A percentile compares a stretch with the other conserved stretches of the same genome.
Conservation (phyloP, 2,329 filamentous ascomycete species). For the Scedosporium minutisporum region DNA sequence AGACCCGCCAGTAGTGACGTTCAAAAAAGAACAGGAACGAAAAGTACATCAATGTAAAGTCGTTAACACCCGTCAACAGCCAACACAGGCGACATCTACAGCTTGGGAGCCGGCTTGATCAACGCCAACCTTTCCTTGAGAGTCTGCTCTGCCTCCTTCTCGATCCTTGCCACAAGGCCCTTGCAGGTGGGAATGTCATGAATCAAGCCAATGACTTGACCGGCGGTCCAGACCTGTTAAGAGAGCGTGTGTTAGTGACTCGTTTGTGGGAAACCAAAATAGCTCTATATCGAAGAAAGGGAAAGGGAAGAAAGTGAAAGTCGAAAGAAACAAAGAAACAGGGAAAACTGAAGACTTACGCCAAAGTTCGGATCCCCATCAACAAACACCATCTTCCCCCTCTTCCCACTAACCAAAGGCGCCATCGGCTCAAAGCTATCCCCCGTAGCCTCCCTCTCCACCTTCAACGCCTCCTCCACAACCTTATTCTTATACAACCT, state of each 20-base stretch:
- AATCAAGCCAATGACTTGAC: slow-evolving; percentile 86
- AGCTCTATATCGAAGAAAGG: no score
- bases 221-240: slow-evolving; percentile 82
- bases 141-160: slow-evolving; percentile 63
- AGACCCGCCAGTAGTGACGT: not conserved
- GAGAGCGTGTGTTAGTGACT: slow-evolving; percentile 11
- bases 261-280: slow-evolving; percentile 1
- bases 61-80: not conserved
- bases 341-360: slow-evolving; percentile 41
- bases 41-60: not conserved
- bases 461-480: slow-evolving; percentile 64
- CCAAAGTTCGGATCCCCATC: slow-evolving; percentile 87
- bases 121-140: slow-evolving; percentile 50
- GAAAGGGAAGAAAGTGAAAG: not conserved
- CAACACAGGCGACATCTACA: slow-evolving; percentile 24
- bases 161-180: slow-evolving; percentile 60
- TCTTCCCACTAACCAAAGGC: slow-evolving; percentile 78
- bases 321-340: slow-evolving; percentile 7
- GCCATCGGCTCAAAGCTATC: slow-evolving; percentile 88
- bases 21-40: not conserved
- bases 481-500: slow-evolving; percentile 88
- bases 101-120: slow-evolving; percentile 46
- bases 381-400: slow-evolving; percentile 82
- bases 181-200: slow-evolving; percentile 73
- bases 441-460: slow-evolving; percentile 72